These are phyloP conservation scores for Peronospora tabacina DNA, from an alignment of 352 stramenopile genomes.

Conservation along the genomic window DNA sequence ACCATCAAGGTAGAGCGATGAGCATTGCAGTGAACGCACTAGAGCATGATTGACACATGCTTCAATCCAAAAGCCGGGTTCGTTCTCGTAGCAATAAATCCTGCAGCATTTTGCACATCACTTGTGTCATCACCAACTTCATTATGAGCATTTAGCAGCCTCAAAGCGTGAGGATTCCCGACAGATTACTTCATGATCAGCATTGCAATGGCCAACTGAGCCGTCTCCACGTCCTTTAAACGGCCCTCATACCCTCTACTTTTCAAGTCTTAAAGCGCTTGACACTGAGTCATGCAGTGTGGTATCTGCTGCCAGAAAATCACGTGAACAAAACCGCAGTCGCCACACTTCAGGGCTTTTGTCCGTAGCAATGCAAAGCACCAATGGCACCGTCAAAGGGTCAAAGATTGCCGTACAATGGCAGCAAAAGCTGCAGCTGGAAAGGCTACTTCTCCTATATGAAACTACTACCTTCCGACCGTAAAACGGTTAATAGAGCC, in stretches of 20 bases:
- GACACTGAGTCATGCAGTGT: conserved; percentile 50
- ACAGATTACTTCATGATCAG: conserved; percentile 53
- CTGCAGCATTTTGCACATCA: conserved; percentile 1
- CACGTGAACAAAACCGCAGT: conserved; percentile 48
- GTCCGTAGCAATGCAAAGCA: conserved; percentile 40
- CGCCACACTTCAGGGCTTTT: conserved; percentile 46
- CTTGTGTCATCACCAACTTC: conserved; percentile 1
- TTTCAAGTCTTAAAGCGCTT: conserved; percentile 23
- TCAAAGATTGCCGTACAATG: conserved; percentile 30
- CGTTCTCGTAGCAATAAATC: conserved; percentile 12
- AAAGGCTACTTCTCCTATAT: conserved; percentile 25
- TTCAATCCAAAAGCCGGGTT: conserved; percentile 6
- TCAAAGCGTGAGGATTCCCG: conserved; percentile 26
- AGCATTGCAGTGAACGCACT: conserved; percentile 46
- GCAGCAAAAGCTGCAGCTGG: conserved; percentile 48
- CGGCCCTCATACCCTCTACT: not conserved
- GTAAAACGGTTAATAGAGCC: conserved; percentile 29
- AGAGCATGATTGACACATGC: conserved; percentile 33
- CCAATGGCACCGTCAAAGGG: conserved; percentile 43
- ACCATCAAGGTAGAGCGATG: conserved; percentile 44
- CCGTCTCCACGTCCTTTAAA: conserved; percentile 33
- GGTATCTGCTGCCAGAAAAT: conserved; percentile 38
- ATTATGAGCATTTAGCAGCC: conserved; percentile 16
- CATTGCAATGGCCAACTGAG: conserved; percentile 43
- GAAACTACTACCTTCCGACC: conserved; percentile 24